Conservation (phyloP, 306 rosid genomes). For the Vigna nakashimae region DNA sequence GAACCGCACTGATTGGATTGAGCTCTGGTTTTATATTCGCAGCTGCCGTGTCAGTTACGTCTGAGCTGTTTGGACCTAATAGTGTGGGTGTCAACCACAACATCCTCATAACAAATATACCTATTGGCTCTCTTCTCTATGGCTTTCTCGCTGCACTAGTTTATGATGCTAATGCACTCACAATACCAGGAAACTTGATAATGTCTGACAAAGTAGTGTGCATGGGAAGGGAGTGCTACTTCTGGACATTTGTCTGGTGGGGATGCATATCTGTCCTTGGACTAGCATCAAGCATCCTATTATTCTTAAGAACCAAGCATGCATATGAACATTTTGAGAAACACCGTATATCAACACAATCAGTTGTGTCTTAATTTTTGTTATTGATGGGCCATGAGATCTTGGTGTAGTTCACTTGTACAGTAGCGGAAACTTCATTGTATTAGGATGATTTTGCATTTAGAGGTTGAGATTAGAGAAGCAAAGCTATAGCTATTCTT, state of each 20-base stretch:
- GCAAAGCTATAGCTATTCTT: constrained; percentile 12
- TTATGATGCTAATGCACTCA: constrained; percentile 64
- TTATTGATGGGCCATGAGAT: constrained; percentile 2
- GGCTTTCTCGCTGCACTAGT: constrained; percentile 82
- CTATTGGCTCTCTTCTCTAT: constrained; percentile 85
- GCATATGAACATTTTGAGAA: constrained; percentile 78
- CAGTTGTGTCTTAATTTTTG: constrained; percentile 35
- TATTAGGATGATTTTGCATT: constrained; percentile 12
- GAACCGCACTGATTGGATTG: constrained; percentile 81
- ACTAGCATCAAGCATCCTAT: constrained; percentile 60
- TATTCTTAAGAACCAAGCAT: constrained; percentile 78
- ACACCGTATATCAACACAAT: constrained; percentile 60
- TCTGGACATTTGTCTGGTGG: constrained; percentile 81
- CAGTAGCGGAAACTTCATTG: constrained; percentile 15
- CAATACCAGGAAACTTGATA: constrained; percentile 35
- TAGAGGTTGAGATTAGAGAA: constrained; percentile 13
- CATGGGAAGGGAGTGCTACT: constrained; percentile 85
- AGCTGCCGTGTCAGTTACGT: constrained; percentile 90
- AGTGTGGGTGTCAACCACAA: constrained; percentile 88
- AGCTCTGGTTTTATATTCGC: constrained; percentile 98
- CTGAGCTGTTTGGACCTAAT: constrained; percentile 93
- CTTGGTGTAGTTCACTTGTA: constrained; percentile 18
- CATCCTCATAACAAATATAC: constrained; percentile 88
- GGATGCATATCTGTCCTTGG: constrained; percentile 82
- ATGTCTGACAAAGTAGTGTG: constrained; percentile 63